Base-by-base conservation (phyloP, 208 protist species). In the Leishmania aethiopica region DNA sequence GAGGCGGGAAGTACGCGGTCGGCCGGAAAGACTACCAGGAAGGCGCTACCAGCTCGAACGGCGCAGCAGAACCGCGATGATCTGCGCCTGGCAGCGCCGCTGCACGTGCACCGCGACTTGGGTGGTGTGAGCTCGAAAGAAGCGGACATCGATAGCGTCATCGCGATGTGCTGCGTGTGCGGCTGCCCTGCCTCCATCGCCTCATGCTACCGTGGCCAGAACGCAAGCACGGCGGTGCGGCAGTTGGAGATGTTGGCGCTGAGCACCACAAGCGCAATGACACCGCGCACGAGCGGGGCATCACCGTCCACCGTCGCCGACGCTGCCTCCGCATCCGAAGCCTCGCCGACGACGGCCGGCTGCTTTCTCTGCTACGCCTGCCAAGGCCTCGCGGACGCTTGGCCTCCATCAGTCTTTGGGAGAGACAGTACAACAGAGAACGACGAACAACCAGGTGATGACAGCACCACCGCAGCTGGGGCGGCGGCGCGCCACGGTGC, bases 61-160 rank as follows among this genome's bases (percentile, higher is more conserved):
- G 87, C 87, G 17, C 87, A 88, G 67, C 78, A 80, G 40, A 85
- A 90, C 79, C 79, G 81, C 15, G 47, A 79, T 77, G 78, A 88
- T 42, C 57, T 84, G 25, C 51, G 47, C 57, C 28, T 55, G 8
- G 42, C 13, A 7, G 80, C 69, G 1, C 78, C 74, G 49, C 85
- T 74, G 13, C 37, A 59, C 19, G 69, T 86, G 22, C 69, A 57
- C 42, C 70, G 35, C 10, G 69, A 47, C 47, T 11, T 60, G 19
- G 77, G 25, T 73, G 10, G 25, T 11, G 25, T 73, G 42, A 47
- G 3, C 1, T 28, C 10, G 25, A 8, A 64, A 57, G 19, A 73
- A 25, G 59, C 62, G 40, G 42, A 45, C 22, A 28, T 17, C 35
- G 6, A 66, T 62, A 45, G 25, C 4, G 25, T 17, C 22, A 47